A percentile compares a stretch with the other conserved stretches of the same genome.
phyloP scores from a whole-genome alignment of 2,329 filamentous ascomycete species.

The Colletotrichum noveboracense region DNA sequence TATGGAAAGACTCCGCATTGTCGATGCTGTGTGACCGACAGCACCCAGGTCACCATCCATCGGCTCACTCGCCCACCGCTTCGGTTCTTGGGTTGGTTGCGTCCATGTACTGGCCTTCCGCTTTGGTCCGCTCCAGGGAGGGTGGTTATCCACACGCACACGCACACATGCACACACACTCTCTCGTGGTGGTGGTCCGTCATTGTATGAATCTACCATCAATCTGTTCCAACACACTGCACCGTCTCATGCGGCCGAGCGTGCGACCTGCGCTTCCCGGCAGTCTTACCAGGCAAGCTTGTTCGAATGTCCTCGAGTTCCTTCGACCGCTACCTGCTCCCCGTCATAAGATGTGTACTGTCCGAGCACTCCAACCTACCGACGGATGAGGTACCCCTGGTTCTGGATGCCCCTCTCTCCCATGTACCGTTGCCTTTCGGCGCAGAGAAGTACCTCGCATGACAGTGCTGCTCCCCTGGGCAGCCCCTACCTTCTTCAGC shows the following conservation, averaged over 20 bases:
- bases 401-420: not conserved
- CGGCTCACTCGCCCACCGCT: not conserved
- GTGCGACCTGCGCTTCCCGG: conserved; percentile 18
- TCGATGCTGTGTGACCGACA: not conserved
- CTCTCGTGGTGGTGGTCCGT: not conserved
- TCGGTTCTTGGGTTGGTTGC: not conserved
- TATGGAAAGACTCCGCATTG: not conserved
- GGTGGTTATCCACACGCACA: not conserved
- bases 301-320: conserved; percentile 1
- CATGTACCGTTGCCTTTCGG: not conserved
- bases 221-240: conserved; percentile 2
- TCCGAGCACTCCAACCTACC: not conserved
- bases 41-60: not conserved
- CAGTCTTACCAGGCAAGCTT: conserved; percentile 17
- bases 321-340: not conserved
- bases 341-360: not conserved
- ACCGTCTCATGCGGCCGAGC: conserved; percentile 7
- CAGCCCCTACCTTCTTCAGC: not conserved
- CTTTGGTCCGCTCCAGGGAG: not conserved
- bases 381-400: not conserved
- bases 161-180: not conserved
- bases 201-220: not conserved
- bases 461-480: not conserved
- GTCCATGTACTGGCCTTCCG: not conserved
- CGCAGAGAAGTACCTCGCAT: not conserved